A percentile compares a stretch with the other conserved stretches of the same genome.
These are phyloP conservation scores for Scheffersomyces illinoinensis DNA, from an alignment of 1,139 yeast species.

Conservation along the genomic window DNA sequence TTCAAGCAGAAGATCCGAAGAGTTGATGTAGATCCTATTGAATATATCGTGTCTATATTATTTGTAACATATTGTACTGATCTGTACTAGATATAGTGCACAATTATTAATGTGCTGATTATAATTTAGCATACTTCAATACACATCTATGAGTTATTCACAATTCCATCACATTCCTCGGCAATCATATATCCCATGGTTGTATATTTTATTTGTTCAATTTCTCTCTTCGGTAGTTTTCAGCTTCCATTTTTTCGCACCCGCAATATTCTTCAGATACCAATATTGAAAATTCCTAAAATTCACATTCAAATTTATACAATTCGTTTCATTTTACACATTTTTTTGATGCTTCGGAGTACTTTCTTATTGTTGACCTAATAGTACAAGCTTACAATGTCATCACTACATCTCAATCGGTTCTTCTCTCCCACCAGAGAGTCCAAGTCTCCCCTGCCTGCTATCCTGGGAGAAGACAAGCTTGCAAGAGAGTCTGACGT, in stretches of 20 bases:
- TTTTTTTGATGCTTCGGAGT: too few relatives aligned
- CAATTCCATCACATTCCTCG: neutral
- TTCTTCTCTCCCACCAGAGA: constrained; percentile 20
- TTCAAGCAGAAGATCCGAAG: neutral
- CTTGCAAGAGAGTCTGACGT: constrained; percentile 77
- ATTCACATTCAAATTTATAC: neutral
- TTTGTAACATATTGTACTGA: neutral
- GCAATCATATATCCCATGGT: neutral
- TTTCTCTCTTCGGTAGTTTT: neutral
- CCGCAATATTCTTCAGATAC: neutral
- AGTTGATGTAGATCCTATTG: neutral
- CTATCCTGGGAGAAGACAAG: constrained; percentile 46
- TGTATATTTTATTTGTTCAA: too few relatives aligned
- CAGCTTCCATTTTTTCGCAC: neutral
- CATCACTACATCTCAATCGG: constrained; percentile 1
- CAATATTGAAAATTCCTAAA: neutral
- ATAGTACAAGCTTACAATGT: neutral
- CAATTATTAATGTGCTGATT: neutral
- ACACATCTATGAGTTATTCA: neutral
- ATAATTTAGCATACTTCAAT: neutral
- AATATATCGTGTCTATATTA: neutral
- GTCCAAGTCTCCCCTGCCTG: constrained; percentile 53
- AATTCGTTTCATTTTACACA: neutral
- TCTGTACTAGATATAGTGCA: neutral
- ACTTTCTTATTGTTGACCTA: too few relatives aligned